Evolutionary conservation across 2,329 filamentous ascomycete genomes (phyloP), one percentile per base, ranked within the genome.

Genomic region (Cephalotrichum gorgonifer): DNA sequence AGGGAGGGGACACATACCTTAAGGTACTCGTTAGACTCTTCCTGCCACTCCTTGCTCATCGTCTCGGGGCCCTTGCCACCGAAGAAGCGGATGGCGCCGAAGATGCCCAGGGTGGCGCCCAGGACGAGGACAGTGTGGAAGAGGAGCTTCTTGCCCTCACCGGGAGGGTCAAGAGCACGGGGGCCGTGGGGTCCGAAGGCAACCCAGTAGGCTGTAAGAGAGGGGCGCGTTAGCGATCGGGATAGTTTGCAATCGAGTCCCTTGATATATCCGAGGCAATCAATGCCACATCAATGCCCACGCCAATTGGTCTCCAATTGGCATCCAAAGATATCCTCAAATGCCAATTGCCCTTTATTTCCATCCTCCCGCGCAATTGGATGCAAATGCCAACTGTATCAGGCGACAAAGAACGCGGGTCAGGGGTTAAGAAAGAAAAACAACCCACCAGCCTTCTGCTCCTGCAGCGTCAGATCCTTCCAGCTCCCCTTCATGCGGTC

Each of bases 401-500:
- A 33, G 17, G 45, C 12, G 20, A 38, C 23, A 33, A 22, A 43
- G 31, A 46, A n/a, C n/a, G n/a, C n/a, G n/a, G n/a, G n/a, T n/a
- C n/a, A n/a, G n/a, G n/a, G n/a, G n/a, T n/a, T n/a, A n/a, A 41
- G 38, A 43, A 48, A 23, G 38, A 44, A 20, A 39, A 22, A 39
- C 6, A 44, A 88, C 90, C 68, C 83, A 96, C 93, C 91, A 62
- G 93, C 93, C 78, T 95, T 97, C 87, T 98, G 95, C 81, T 98
- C 93, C 72, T 93, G 86, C 63, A 94, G 59, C 47, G 93, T 96
- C 75, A 98, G 76, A 65, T 97, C 88, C 65, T 85, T 81, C 93
- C 93, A 98, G 76, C 88, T 89, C 62, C 80, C 83, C 86, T 95
- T 96, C 93, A 98, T 98, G 65, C 93, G 86, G 75, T 98, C 93